Conservation (phyloP, 345 rosid genomes). For the Moringa oleifera region DNA sequence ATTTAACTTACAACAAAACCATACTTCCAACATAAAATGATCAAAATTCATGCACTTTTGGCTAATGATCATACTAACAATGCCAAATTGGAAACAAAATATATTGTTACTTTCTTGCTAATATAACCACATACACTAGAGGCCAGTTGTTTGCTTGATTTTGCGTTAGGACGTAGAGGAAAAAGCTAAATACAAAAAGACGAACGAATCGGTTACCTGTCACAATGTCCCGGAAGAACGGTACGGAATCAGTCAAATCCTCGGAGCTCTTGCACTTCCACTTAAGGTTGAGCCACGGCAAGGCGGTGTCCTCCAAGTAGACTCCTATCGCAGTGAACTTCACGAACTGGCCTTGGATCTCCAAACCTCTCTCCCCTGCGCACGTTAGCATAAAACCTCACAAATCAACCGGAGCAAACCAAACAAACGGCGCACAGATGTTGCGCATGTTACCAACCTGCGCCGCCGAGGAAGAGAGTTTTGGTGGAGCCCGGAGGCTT, state of each 20-base stretch:
- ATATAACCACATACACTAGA: too few relatives aligned
- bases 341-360: constrained; percentile 65
- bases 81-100: too few relatives aligned
- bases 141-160: too few relatives aligned
- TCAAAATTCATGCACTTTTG: too few relatives aligned
- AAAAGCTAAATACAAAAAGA: too few relatives aligned
- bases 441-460: constrained; percentile 33
- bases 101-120: too few relatives aligned
- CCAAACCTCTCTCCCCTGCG: constrained; percentile 74
- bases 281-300: constrained; percentile 46
- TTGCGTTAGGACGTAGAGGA: too few relatives aligned
- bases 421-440: background rate
- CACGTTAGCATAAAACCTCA: constrained; percentile 3
- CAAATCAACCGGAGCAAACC: background rate
- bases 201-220: constrained; percentile 39
- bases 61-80: too few relatives aligned
- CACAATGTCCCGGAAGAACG: constrained; percentile 72
- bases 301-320: constrained; percentile 55
- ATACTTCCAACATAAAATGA: too few relatives aligned
- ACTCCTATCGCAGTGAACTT: constrained; percentile 82
- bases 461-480: constrained; percentile 75
- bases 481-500: constrained; percentile 65
- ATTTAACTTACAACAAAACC: too few relatives aligned
- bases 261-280: constrained; percentile 60
- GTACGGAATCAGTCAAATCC: constrained; percentile 56